Evolutionary conservation across 2,329 filamentous ascomycete species (phyloP).

Genomic region (Ilyonectria destructans): DNA sequence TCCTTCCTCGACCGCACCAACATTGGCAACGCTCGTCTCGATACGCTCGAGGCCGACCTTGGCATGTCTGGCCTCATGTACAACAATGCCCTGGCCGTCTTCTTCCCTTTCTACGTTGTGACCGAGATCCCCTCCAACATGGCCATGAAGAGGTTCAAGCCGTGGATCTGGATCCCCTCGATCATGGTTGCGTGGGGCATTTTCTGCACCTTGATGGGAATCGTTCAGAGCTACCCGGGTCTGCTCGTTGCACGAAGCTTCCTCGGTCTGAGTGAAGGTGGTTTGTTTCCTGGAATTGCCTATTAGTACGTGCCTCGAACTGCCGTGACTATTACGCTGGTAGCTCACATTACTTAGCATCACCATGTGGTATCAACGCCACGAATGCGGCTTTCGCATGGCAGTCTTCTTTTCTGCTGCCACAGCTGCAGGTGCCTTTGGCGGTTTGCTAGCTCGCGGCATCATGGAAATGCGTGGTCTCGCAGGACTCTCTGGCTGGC

Average conservation of each 20-base stretch:
- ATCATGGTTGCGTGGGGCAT: slow-evolving; percentile 69
- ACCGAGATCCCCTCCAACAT: slow-evolving; percentile 72
- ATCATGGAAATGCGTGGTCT: slow-evolving; percentile 72
- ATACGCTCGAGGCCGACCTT: slow-evolving; percentile 62
- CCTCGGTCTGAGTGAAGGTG: slow-evolving; percentile 69
- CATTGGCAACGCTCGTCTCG: slow-evolving; percentile 73
- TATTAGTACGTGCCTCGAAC: slow-evolving; percentile 60
- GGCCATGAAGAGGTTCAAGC: slow-evolving; percentile 69
- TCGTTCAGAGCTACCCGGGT: slow-evolving; percentile 65
- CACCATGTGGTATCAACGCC: slow-evolving; percentile 72
- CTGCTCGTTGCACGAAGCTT: slow-evolving; percentile 65
- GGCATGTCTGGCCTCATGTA: slow-evolving; percentile 46
- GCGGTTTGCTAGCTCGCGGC: slow-evolving; percentile 73
- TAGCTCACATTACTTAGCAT: slow-evolving; percentile 55
- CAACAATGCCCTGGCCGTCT: slow-evolving; percentile 58
- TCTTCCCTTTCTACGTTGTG: slow-evolving; percentile 69
- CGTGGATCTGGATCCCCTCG: slow-evolving; percentile 66
- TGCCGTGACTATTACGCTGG: not conserved
- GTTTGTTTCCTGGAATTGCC: slow-evolving; percentile 75
- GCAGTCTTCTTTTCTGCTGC: slow-evolving; percentile 73
- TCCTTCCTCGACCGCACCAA: slow-evolving; percentile 64
- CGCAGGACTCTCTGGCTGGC: slow-evolving; percentile 74
- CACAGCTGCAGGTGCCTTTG: slow-evolving; percentile 74
- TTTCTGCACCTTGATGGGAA: slow-evolving; percentile 60
- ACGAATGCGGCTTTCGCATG: slow-evolving; percentile 75